Evolutionary conservation across 2,329 filamentous ascomycete species (phyloP).

Genomic region (Pestalotiopsis sp.): DNA sequence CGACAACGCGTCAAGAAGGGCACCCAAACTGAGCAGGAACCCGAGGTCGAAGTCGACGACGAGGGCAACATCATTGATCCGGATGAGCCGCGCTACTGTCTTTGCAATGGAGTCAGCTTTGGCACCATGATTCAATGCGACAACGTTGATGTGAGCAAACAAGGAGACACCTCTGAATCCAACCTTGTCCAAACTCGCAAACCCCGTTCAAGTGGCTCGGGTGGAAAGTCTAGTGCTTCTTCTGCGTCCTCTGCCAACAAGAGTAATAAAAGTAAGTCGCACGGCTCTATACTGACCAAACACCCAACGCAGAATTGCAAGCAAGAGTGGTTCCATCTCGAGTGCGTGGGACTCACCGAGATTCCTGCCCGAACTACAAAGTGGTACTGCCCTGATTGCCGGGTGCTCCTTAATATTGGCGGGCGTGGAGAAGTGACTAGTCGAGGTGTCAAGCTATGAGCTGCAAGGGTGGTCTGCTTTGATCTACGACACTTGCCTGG

Average conservation of each 20-base stretch:
- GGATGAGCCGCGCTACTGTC: constrained; percentile 73
- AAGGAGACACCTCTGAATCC: constrained; percentile 12
- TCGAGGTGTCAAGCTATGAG: constrained; percentile 50
- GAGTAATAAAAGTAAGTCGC: constrained; percentile 11
- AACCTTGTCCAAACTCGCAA: constrained; percentile 8
- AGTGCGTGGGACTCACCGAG: constrained; percentile 69
- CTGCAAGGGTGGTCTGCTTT: neutral
- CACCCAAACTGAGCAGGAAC: constrained; percentile 44
- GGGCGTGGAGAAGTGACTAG: constrained; percentile 64
- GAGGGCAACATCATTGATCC: constrained; percentile 72
- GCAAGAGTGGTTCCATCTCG: constrained; percentile 82
- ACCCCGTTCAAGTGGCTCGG: constrained; percentile 7
- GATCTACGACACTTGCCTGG: no score
- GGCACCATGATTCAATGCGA: constrained; percentile 85
- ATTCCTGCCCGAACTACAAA: constrained; percentile 73
- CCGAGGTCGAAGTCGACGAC: constrained; percentile 62
- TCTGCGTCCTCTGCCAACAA: constrained; percentile 16
- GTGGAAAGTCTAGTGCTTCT: neutral
- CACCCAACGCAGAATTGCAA: constrained; percentile 60
- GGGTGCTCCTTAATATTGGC: constrained; percentile 61
- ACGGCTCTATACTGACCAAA: constrained; percentile 22
- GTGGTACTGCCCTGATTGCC: constrained; percentile 83
- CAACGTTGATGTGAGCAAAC: constrained; percentile 66
- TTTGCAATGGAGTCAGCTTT: constrained; percentile 78
- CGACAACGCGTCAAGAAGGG: constrained; percentile 55